Base-by-base conservation (phyloP, 2,329 filamentous ascomycete species). In the Colletotrichum tropicale region DNA sequence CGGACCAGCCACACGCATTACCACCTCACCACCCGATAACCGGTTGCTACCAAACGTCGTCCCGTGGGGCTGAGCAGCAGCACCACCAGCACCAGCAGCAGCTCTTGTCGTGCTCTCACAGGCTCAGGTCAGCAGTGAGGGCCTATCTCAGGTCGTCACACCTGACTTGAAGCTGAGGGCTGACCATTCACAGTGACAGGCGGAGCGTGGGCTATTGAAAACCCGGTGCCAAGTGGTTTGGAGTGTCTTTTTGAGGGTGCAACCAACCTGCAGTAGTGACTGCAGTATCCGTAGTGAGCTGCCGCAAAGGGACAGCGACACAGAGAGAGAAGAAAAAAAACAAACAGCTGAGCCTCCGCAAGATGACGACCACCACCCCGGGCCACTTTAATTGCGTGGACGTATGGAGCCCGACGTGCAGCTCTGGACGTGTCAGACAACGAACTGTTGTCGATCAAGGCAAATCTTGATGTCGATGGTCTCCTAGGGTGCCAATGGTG, bases 281-380 rank as follows among this genome's bases (percentile, higher is more conserved):
- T 52, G 43, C 43, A 52, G 43, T 13, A 24, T n/a, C n/a, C n/a
- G 24, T 24, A 52, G 10, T 21, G 13, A 58, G 30, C 30, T 66
- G 30, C 61, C 34, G 32, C 61, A 43, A 64, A 36, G 48, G 34
- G 15, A 30, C 34, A 65, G 58, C 28, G 10, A 60, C 13, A 66
- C 26, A 28, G 13, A 55, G 9, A 66, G 62, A 30, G 26, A 55
- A 15, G 34, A n/a, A 28, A 69, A 24, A 58, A 67, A 66, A 60
- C 24, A 73, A 61, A 62, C 32, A 69, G 74, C 74, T 76, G 65
- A 76, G 74, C 74, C 74, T 68, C 74, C 64, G 58, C 43, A 76
- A 65, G 74, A 76, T 76, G 74, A 76, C 74, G 74, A 76, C 71
- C 74, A 67, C 64, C 36, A 32, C 13, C 9, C 61, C 24, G 30